Percentiles rank a stretch among this genome's conserved stretches.
These are phyloP conservation scores for Cyathus striatus DNA, from an alignment of 768 basidiomycete species.

Conservation along the genomic window DNA sequence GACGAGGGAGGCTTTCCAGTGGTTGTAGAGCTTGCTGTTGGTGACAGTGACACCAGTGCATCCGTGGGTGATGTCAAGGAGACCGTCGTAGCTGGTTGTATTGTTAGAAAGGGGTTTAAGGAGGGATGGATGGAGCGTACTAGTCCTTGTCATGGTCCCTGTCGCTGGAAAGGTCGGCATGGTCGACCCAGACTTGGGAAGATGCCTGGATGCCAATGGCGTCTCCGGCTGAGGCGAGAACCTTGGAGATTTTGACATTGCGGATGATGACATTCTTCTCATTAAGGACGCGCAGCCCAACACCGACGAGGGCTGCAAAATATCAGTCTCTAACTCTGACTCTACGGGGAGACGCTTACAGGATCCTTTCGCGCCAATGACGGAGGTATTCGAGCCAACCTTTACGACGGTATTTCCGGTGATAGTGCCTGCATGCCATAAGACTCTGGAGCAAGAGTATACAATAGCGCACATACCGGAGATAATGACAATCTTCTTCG, in stretches of 20 bases:
- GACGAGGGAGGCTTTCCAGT: slow-evolving; percentile 38
- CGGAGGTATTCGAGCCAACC: slow-evolving; percentile 38
- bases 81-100: slow-evolving; percentile 33
- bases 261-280: slow-evolving; percentile 43
- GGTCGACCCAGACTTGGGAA: slow-evolving; percentile 37
- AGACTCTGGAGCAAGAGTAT: too few species aligned
- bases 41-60: slow-evolving; percentile 34
- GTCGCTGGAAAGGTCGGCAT: slow-evolving; percentile 37
- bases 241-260: slow-evolving; percentile 45
- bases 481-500: slow-evolving; percentile 39
- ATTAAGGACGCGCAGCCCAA: slow-evolving; percentile 39
- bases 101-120: background rate
- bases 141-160: slow-evolving; percentile 38
- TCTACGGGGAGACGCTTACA: slow-evolving; percentile 15
- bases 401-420: slow-evolving; percentile 37
- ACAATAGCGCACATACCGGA: slow-evolving; percentile 27
- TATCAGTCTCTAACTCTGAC: background rate
- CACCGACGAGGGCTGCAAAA: slow-evolving; percentile 32
- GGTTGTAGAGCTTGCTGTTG: slow-evolving; percentile 29
- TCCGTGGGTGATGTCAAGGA: slow-evolving; percentile 39
- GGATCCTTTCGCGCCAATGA: slow-evolving; percentile 34
- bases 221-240: slow-evolving; percentile 38
- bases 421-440: slow-evolving; percentile 26
- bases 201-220: slow-evolving; percentile 37
- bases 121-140: slow-evolving; percentile 10